Evolutionary conservation across 2,329 filamentous ascomycete species (phyloP).

Genomic region (Aspergillus brasiliensis): DNA sequence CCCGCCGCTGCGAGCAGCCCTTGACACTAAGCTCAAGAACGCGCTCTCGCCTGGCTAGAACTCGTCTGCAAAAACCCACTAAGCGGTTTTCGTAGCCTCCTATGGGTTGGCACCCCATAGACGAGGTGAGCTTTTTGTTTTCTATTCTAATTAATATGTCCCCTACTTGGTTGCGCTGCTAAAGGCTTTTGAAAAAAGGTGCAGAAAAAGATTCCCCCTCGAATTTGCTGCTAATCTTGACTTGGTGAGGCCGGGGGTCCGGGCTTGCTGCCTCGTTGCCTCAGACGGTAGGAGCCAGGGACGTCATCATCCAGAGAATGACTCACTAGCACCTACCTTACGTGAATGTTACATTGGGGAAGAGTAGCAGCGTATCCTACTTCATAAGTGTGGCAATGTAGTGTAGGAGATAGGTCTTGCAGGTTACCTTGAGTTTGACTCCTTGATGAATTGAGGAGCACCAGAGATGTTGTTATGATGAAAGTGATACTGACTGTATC

Average conservation of each 20-base stretch:
- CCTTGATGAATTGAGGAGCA: too few species aligned
- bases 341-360: too few species aligned
- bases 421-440: too few species aligned
- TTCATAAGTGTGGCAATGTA: too few species aligned
- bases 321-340: not conserved
- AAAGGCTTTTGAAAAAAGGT: not conserved
- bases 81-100: not conserved
- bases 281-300: not conserved
- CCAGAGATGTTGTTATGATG: too few species aligned
- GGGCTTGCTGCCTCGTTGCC: not conserved
- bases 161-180: not conserved
- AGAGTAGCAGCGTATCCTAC: too few species aligned
- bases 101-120: not conserved
- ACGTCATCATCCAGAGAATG: not conserved
- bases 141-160: not conserved
- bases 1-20: not conserved
- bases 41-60: not conserved
- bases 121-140: not conserved
- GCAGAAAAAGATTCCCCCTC: not conserved
- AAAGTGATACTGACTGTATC: too few species aligned
- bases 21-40: not conserved
- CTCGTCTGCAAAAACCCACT: not conserved
- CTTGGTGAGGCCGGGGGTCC: not conserved
- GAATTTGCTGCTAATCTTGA: not conserved
- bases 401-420: too few species aligned